phyloP scores from a whole-genome alignment of 2,329 filamentous ascomycete genomes.

The Claviceps monticola region DNA sequence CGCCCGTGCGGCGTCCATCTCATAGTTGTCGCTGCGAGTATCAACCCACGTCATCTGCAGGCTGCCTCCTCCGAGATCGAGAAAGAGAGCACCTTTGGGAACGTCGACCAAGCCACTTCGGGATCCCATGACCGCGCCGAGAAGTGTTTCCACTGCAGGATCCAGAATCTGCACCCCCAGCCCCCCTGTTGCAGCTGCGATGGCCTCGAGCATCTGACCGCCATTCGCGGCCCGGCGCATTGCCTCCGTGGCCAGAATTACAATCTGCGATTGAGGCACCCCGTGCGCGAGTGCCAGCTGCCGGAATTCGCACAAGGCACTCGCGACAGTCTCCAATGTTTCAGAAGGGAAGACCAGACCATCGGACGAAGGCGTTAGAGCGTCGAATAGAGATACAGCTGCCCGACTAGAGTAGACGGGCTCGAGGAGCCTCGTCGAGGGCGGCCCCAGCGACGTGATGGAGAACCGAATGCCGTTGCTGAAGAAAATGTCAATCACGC shows the following conservation, averaged over 20 bases:
- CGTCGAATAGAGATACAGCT: constrained; percentile 77
- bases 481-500: background rate
- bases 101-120: constrained; percentile 58
- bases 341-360: constrained; percentile 31
- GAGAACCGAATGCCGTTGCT: constrained; percentile 92
- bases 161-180: constrained; percentile 59
- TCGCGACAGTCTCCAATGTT: constrained; percentile 53
- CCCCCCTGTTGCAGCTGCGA: constrained; percentile 45
- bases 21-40: constrained; percentile 32
- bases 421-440: constrained; percentile 55
- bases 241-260: constrained; percentile 77
- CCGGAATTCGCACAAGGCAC: constrained; percentile 56
- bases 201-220: constrained; percentile 49
- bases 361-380: constrained; percentile 39
- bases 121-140: constrained; percentile 67
- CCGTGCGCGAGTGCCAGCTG: constrained; percentile 54
- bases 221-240: constrained; percentile 71
- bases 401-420: constrained; percentile 69
- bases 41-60: constrained; percentile 53
- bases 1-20: constrained; percentile 35
- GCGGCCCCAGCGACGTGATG: constrained; percentile 65
- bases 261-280: constrained; percentile 51
- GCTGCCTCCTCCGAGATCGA: constrained; percentile 70
- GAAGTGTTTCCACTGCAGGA: constrained; percentile 67
- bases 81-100: constrained; percentile 53